Evolutionary conservation across 1,284 basidiomycete genomes (phyloP), one percentile per base, ranked within the genome.

Genomic region (Testicularia cyperi): DNA sequence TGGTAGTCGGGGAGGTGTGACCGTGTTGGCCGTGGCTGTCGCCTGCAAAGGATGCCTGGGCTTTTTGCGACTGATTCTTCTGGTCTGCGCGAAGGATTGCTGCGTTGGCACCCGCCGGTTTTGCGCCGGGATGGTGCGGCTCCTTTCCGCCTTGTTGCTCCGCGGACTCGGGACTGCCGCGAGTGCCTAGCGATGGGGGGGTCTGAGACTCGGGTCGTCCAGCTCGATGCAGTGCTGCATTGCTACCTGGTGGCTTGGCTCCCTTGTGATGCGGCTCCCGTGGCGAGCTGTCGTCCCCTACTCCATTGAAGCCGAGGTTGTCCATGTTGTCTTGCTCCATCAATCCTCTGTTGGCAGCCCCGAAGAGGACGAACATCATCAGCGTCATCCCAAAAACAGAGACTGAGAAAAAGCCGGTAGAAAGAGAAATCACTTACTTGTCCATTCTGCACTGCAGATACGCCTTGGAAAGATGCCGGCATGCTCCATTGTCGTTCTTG

Each of bases 371-470:
- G n/a, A 25, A 23, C n/a, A 37, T 26, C 24, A 24, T 18, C 21
- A 2, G 20, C 38, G 21, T 14, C 26, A 27, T 10, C 9, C 10
- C 10, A 27, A 27, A 27, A 27, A 27, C 10, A n/a, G 26, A 10
- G 36, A 31, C 9, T 28, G 28, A 32, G 13, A 2, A 28, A 15
- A 12, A 35, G n/a, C 14, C 25, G 4, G 21, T 18, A 24, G 21
- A 37, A 8, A 12, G 6, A 12, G 12, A 12, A 15, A 28, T n/a
- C n/a, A 80, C 88, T 71, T 72, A 94, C 90, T 88, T 87, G 74
- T 86, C 82, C 92, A 98, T 98, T 55, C 92, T 80, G 77, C 92
- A 98, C 56, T 90, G 85, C 29, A 97, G 82, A 71, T 97, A 97
- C 25, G 86, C 82, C 67, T 85, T 88, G 71, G 86, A 88, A 63